Percentiles rank a stretch among this genome's conserved stretches.
phyloP scores from a whole-genome alignment of 768 basidiomycete species.

The Lactarius pseudohatsudake region DNA sequence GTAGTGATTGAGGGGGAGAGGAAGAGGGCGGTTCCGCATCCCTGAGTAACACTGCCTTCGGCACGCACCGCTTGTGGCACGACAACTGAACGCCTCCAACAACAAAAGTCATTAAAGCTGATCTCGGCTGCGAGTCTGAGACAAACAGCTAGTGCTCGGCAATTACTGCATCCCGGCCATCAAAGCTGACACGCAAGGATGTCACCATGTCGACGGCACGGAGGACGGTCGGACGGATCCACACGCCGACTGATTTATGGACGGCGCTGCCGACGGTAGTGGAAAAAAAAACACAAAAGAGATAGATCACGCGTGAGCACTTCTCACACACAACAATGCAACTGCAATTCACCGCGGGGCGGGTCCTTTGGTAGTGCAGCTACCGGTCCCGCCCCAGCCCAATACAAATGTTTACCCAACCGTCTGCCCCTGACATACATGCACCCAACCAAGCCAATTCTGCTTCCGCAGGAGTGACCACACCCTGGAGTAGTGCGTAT shows the following conservation, averaged over 20 bases:
- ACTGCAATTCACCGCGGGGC: conserved; percentile 2
- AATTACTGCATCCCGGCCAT: conserved; percentile 12
- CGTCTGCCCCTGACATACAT: conserved; percentile 89
- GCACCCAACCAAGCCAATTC: conserved; percentile 96
- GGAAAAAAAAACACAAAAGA: background rate
- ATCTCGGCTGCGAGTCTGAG: conserved; percentile 20
- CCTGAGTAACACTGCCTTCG: background rate
- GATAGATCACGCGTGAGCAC: background rate
- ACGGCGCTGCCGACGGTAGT: background rate
- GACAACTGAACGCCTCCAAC: background rate
- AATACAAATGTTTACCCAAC: conserved; percentile 90
- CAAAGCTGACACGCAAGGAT: conserved; percentile 10
- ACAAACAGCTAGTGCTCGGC: background rate
- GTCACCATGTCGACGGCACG: conserved; percentile 23
- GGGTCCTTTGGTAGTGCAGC: background rate
- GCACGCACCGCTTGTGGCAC: background rate
- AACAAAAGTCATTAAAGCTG: background rate
- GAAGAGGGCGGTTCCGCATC: background rate
- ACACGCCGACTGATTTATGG: background rate
- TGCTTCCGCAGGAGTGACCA: conserved; percentile 75
- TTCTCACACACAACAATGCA: background rate
- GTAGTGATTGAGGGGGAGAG: conserved; percentile 1
- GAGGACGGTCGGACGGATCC: background rate
- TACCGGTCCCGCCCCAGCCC: conserved; percentile 41
- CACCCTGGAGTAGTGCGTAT: conserved; percentile 81